Base-by-base conservation (phyloP, 352 stramenopile species). In the Phytopythium cucurbitacearum region DNA sequence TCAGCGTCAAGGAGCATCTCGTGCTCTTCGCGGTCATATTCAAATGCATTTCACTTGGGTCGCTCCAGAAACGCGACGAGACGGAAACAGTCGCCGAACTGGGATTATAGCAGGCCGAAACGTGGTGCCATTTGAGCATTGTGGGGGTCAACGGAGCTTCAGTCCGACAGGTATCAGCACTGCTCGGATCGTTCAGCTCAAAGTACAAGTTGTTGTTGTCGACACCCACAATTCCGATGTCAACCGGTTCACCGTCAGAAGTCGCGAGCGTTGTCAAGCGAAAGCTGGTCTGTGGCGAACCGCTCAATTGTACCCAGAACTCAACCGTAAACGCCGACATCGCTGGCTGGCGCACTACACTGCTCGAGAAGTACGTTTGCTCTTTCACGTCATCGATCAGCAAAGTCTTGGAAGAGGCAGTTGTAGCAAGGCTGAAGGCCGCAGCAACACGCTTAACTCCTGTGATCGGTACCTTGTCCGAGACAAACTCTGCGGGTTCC, bases 301-400 rank as follows among this genome's bases (percentile, higher is more conserved):
- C 28, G 0, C 36, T 53, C 6, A 87, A 54, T 4, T 43, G 48
- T 0, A 85, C 21, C 79, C 79, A 92, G 10, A 85, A 76, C 51
- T 92, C 81, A 8, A 90, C 34, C 4, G 79, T 72, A 44, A 92
- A 89, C 1, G 77, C 64, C 0, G 67, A 66, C 66, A 87, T 77
- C 1, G 66, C 59, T 3, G 68, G 65, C 28, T 85, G 71, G 9
- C 76, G 35, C 1, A 73, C 51, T 7, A 85, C 65, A 6, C 71
- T 56, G 38, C 67, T 67, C 0, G 76, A 87, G 52, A 82, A 84
- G 51, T 79, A 87, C 2, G 76, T 74, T 7, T 69, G 60, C 56
- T 87, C 79, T 34, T 69, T 54, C 10, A 28, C 36, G 45, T 84
- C 69, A 10, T 76, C 63, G n/a, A 89, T 69, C 0, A 51, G 34